These are phyloP conservation scores for Paecilomyces niveus DNA, from an alignment of 2,329 filamentous ascomycete genomes.

Conservation along the genomic window DNA sequence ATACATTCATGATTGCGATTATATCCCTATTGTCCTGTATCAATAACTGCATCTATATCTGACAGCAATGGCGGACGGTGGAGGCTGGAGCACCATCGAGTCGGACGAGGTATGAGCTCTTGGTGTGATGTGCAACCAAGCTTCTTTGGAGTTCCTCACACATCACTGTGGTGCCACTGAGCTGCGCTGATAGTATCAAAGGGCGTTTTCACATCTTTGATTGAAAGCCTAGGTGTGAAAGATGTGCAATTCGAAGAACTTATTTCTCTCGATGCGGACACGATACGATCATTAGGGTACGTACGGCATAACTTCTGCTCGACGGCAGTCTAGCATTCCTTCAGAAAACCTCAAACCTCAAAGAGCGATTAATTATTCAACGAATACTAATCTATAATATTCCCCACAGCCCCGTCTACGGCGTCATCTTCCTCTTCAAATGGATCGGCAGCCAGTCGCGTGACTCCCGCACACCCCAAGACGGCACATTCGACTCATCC, in stretches of 20 bases:
- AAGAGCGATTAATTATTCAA: background rate
- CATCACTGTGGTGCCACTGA: background rate
- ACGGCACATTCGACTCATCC: constrained; percentile 72
- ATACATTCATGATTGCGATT: background rate
- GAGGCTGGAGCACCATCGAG: constrained; percentile 95
- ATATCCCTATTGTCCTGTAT: background rate
- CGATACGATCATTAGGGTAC: constrained; percentile 38
- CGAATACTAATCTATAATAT: background rate
- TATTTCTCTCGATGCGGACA: constrained; percentile 72
- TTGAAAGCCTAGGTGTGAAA: constrained; percentile 85
- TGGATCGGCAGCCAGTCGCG: constrained; percentile 55
- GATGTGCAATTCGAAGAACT: constrained; percentile 97
- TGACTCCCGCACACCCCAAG: constrained; percentile 62
- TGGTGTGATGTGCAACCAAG: background rate
- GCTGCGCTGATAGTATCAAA: constrained; percentile 22
- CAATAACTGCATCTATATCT: background rate
- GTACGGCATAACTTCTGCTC: background rate
- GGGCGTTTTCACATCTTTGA: constrained; percentile 96
- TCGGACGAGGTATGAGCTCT: constrained; percentile 71
- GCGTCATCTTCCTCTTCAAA: constrained; percentile 99
- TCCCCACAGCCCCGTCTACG: constrained; percentile 69
- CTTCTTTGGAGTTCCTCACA: background rate
- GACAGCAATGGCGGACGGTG: constrained; percentile 56
- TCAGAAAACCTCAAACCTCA: too few species aligned
- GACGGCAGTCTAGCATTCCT: background rate